A percentile compares a stretch with the other conserved stretches of the same genome.
Conservation (phyloP, 1,284 basidiomycete genomes). For the Leccinum solheimii region DNA sequence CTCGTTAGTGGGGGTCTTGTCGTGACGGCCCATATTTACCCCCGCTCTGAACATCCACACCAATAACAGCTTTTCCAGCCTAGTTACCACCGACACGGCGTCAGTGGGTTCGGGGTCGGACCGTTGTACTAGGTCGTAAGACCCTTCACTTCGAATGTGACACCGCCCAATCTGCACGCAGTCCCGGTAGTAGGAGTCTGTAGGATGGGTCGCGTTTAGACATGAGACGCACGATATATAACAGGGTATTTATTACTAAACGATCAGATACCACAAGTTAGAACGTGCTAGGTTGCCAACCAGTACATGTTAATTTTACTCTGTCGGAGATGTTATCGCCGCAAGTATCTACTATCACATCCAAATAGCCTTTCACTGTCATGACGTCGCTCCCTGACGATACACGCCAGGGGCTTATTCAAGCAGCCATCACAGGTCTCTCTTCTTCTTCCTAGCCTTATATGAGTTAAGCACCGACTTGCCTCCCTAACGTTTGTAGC, state of each 20-base stretch:
- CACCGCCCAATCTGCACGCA: constrained; percentile 47
- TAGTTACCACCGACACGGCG: background rate
- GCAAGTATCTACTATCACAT: background rate
- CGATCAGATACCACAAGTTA: constrained; percentile 9
- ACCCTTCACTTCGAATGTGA: constrained; percentile 14
- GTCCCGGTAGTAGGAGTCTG: constrained; percentile 54
- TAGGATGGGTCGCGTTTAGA: constrained; percentile 60
- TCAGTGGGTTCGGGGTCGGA: background rate
- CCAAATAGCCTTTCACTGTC: background rate
- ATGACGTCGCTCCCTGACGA: background rate
- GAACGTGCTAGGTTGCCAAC: background rate
- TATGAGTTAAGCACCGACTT: background rate
- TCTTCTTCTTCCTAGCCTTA: background rate
- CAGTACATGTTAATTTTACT: background rate
- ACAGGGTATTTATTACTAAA: background rate
- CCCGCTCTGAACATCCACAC: constrained; percentile 9
- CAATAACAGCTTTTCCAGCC: constrained; percentile 24
- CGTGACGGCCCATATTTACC: constrained; percentile 27
- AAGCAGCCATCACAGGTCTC: background rate
- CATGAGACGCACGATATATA: constrained; percentile 1
- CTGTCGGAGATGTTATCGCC: background rate
- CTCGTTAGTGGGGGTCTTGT: constrained; percentile 11
- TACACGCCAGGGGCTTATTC: background rate
- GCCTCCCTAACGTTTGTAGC: constrained; percentile 47
- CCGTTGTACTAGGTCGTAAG: constrained; percentile 21